Percentiles rank a stretch among this genome's conserved stretches.
These are phyloP conservation scores for Begonia peltatifolia DNA, from an alignment of 306 rosid species.

Conservation along the genomic window DNA sequence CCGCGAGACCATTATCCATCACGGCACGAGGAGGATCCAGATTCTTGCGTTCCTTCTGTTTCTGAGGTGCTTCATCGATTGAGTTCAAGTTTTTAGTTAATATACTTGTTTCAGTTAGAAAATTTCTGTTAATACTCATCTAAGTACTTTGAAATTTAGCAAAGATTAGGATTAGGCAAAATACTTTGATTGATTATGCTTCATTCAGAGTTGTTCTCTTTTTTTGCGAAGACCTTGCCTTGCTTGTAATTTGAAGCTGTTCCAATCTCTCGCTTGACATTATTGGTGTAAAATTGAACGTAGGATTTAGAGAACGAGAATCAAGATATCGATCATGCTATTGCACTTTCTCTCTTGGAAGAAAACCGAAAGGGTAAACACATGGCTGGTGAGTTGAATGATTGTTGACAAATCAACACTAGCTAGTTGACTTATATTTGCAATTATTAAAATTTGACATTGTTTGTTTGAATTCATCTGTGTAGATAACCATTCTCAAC, in stretches of 20 bases:
- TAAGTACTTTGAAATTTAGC: too few species aligned
- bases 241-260: background rate
- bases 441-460: background rate
- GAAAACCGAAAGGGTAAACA: constrained; percentile 37
- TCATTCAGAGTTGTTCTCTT: too few species aligned
- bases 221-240: background rate
- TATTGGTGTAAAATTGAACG: constrained; percentile 25
- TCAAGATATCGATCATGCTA: constrained; percentile 76
- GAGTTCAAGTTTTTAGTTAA: background rate
- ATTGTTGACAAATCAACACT: background rate
- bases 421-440: background rate
- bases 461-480: constrained; percentile 2
- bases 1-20: constrained; percentile 38
- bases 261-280: constrained; percentile 7
- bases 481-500: constrained; percentile 36
- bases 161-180: too few species aligned
- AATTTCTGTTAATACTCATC: too few species aligned
- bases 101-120: too few species aligned
- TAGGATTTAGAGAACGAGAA: constrained; percentile 68
- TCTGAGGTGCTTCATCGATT: constrained; percentile 43
- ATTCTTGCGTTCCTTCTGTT: constrained; percentile 44
- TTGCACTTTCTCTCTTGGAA: constrained; percentile 71
- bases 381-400: constrained; percentile 50
- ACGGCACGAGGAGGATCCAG: constrained; percentile 31
- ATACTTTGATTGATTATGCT: too few species aligned